These are phyloP conservation scores for Chrysosporium queenslandicum DNA, from an alignment of 2,329 filamentous ascomycete species.

Conservation along the genomic window DNA sequence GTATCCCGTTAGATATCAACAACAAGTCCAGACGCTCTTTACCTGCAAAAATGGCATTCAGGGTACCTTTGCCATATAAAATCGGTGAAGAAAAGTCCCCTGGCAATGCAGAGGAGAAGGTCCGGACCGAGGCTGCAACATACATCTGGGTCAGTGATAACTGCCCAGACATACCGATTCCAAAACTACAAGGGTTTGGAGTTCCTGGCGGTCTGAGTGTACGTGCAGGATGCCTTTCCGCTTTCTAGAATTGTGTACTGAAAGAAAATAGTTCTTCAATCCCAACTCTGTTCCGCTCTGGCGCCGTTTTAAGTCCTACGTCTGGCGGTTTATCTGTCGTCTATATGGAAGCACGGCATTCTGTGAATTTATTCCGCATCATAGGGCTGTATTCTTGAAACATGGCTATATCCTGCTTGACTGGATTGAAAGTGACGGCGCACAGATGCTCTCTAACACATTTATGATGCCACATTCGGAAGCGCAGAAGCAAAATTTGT, in stretches of 20 bases:
- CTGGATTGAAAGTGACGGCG: slow-evolving; percentile 11
- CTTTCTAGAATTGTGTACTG: background rate
- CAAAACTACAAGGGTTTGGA: slow-evolving; percentile 19
- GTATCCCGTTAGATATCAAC: slow-evolving; percentile 13
- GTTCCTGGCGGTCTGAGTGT: slow-evolving; percentile 19
- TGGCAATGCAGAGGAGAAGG: slow-evolving; percentile 19
- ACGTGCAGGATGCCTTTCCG: background rate
- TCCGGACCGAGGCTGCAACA: slow-evolving; percentile 19
- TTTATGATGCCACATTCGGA: slow-evolving; percentile 14
- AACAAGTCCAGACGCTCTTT: background rate
- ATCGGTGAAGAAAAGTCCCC: slow-evolving; percentile 16
- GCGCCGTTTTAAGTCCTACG: slow-evolving; percentile 11
- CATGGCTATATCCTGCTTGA: slow-evolving; percentile 15
- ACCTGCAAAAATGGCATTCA: slow-evolving; percentile 11
- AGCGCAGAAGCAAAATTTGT: slow-evolving; percentile 17
- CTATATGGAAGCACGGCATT: slow-evolving; percentile 4
- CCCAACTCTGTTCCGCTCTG: slow-evolving; percentile 9
- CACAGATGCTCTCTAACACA: slow-evolving; percentile 12
- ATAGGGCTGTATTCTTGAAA: background rate
- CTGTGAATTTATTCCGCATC: background rate
- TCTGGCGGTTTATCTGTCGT: slow-evolving; percentile 6
- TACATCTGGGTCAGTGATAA: slow-evolving; percentile 18
- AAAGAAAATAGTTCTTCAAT: slow-evolving; percentile 15
- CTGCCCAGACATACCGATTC: slow-evolving; percentile 17
- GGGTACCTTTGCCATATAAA: slow-evolving; percentile 15